Conservation (phyloP, 2,329 filamentous ascomycete species). For the Coniosporium tulheliwenetii region DNA sequence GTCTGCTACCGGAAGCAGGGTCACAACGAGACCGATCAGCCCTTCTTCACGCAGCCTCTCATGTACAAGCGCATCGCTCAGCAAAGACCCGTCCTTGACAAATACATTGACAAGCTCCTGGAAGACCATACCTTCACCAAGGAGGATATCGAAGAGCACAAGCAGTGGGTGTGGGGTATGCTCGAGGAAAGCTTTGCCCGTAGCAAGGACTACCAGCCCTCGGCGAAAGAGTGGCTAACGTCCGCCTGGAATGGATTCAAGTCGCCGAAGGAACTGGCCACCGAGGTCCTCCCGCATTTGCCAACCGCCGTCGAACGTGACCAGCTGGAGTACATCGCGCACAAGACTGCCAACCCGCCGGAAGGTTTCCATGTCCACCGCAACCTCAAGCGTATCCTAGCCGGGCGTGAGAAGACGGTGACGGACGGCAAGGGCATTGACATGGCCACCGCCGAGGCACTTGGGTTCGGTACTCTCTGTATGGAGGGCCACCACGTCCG, state of each 20-base stretch:
- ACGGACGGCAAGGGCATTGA: constrained; percentile 88
- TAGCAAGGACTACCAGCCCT: constrained; percentile 94
- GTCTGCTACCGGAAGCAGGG: constrained; percentile 98
- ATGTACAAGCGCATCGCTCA: constrained; percentile 98
- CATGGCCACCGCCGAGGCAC: constrained; percentile 90
- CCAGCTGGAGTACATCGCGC: constrained; percentile 65
- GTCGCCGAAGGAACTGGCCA: constrained; percentile 92
- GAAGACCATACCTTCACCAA: constrained; percentile 91
- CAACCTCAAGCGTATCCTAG: constrained; percentile 92
- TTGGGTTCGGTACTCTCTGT: constrained; percentile 85
- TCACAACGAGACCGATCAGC: constrained; percentile 99
- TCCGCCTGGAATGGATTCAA: constrained; percentile 99
- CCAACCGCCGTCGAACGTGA: constrained; percentile 65
- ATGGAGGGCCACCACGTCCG: constrained; percentile 92
- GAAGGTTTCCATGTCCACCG: constrained; percentile 82
- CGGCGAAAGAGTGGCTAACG: constrained; percentile 94
- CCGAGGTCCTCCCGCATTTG: constrained; percentile 82
- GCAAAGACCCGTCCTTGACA: constrained; percentile 73
- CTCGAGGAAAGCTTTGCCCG: constrained; percentile 93
- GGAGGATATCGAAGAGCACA: constrained; percentile 96
- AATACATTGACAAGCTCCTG: constrained; percentile 82
- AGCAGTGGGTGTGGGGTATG: constrained; percentile 99
- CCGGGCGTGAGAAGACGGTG: constrained; percentile 80
- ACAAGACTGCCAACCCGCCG: constrained; percentile 61
- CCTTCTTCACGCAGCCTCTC: constrained; percentile 95